phyloP scores from a whole-genome alignment of 495 filamentous ascomycete genomes.

The Neurospora hispaniola region DNA sequence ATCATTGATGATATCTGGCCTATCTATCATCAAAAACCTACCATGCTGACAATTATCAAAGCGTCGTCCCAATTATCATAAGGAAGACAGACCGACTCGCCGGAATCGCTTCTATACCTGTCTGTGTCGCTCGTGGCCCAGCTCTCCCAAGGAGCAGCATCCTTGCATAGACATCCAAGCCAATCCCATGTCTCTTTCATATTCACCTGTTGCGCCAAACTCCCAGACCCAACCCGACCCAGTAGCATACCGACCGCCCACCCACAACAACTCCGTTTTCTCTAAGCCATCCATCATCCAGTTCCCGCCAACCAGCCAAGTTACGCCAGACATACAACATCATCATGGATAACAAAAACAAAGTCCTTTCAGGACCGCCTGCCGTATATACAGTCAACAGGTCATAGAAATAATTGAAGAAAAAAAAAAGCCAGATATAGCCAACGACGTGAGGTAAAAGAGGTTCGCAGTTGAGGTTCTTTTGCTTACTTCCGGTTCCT shows the following conservation, averaged over 20 bases:
- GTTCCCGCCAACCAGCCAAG: background rate
- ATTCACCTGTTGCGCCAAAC: background rate
- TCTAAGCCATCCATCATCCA: background rate
- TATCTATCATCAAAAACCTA: background rate
- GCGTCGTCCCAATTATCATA: background rate
- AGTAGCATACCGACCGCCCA: too few species aligned
- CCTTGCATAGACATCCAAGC: too few species aligned
- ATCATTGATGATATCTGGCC: too few species aligned
- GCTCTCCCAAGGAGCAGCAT: background rate
- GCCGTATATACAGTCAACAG: background rate
- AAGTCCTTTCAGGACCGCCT: background rate
- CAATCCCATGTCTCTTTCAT: too few species aligned
- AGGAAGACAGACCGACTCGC: too few species aligned
- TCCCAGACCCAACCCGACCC: background rate
- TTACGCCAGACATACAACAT: background rate
- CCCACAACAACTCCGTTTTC: background rate
- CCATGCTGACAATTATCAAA: background rate
- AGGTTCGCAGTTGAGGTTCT: background rate
- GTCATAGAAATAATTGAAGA: background rate
- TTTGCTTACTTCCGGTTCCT: constrained; percentile 43
- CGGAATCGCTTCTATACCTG: background rate
- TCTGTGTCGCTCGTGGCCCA: background rate
- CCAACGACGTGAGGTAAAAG: background rate
- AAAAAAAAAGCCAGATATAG: background rate
- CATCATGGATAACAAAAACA: background rate